phyloP scores from a whole-genome alignment of 306 rosid species.

The Begonia masoniana region DNA sequence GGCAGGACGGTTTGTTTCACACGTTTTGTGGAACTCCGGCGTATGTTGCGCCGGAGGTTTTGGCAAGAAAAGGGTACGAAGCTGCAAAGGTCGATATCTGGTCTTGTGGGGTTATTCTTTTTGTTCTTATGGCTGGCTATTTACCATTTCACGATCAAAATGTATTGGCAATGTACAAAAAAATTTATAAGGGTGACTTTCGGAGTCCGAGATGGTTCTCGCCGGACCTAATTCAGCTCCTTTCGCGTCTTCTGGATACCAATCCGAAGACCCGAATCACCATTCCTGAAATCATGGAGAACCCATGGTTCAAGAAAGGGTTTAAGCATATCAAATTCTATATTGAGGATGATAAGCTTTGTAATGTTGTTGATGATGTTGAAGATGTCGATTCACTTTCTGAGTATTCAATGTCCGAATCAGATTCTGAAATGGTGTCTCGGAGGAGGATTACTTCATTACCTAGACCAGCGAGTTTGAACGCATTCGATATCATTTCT shows the following conservation, averaged over 20 bases:
- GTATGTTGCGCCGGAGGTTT: constrained; percentile 86
- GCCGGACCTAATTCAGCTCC: constrained; percentile 39
- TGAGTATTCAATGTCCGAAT: constrained; percentile 28
- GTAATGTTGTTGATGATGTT: constrained; percentile 35
- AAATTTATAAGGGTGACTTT: constrained; percentile 75
- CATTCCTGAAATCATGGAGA: constrained; percentile 77
- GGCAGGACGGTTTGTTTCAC: constrained; percentile 82
- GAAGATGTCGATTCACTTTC: constrained; percentile 33
- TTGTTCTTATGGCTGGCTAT: constrained; percentile 87
- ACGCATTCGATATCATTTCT: constrained; percentile 78
- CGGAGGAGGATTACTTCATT: constrained; percentile 13
- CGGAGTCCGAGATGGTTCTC: constrained; percentile 85
- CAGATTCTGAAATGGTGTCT: constrained; percentile 23
- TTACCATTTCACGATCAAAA: constrained; percentile 86
- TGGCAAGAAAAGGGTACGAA: constrained; percentile 71
- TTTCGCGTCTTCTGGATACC: constrained; percentile 44
- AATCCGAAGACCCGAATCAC: constrained; percentile 63
- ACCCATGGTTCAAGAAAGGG: constrained; percentile 79
- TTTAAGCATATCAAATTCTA: constrained; percentile 77
- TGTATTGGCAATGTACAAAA: constrained; percentile 84
- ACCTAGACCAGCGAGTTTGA: constrained; percentile 69
- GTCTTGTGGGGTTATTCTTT: constrained; percentile 84
- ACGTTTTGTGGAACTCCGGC: constrained; percentile 97
- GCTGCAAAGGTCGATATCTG: constrained; percentile 83
- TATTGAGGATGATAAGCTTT: constrained; percentile 71